Evolutionary conservation across 2,329 filamentous ascomycete species (phyloP).

Genomic region (Fusarium caatingaense): DNA sequence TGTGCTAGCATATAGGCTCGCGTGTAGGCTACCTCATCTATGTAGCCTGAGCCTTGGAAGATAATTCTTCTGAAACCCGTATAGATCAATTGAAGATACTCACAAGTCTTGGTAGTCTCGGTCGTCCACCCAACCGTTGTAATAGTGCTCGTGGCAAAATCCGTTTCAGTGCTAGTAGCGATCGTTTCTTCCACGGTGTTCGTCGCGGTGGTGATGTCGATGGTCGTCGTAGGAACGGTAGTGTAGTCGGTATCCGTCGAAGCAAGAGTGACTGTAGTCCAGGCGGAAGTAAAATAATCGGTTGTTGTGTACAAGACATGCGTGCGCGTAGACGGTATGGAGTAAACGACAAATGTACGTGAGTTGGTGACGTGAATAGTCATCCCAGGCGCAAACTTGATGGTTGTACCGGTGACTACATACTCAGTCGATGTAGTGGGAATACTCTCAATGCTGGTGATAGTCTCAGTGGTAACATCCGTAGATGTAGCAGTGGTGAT

Average conservation of each 20-base stretch:
- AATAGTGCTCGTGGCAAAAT: not conserved
- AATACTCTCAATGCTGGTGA: conserved; percentile 9
- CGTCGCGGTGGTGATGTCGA: conserved; percentile 9
- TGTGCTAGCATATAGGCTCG: too few relatives aligned
- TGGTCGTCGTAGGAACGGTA: conserved; percentile 4
- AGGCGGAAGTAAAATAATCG: not conserved
- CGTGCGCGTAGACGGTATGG: conserved; percentile 3
- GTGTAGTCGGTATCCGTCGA: conserved; percentile 6
- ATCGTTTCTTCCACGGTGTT: not conserved
- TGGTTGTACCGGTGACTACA: conserved; percentile 6
- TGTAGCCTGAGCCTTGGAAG: too few relatives aligned
- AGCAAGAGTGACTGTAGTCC: conserved; percentile 8
- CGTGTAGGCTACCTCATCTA: too few relatives aligned
- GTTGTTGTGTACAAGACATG: conserved; percentile 16
- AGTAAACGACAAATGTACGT: conserved; percentile 12
- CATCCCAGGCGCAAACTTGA: conserved; percentile 1
- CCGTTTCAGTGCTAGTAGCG: conserved; percentile 4
- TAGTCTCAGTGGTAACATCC: not conserved
- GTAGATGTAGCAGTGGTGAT: conserved; percentile 14
- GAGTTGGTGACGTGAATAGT: conserved; percentile 8
- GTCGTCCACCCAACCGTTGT: conserved; percentile 4
- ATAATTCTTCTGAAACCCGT: too few relatives aligned
- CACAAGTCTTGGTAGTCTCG: not conserved
- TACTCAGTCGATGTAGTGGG: conserved; percentile 11
- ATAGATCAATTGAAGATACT: not conserved